A percentile compares a stretch with the other conserved stretches of the same genome.
Evolutionary conservation across 2,329 filamentous ascomycete species (phyloP).

Genomic region (Fusarium penzigii): DNA sequence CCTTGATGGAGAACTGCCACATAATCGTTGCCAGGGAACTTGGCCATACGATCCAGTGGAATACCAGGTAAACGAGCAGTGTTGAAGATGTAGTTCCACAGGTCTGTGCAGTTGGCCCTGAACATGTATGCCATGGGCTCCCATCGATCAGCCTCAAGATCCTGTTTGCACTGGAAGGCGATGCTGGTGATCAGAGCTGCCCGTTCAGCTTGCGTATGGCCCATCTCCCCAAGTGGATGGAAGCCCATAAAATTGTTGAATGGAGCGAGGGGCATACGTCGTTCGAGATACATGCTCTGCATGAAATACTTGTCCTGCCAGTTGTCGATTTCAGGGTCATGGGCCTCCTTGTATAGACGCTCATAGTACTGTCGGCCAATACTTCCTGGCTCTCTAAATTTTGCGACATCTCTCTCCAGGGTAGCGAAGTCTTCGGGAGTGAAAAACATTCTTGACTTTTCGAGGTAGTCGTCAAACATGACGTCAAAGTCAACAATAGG

Average conservation of each 20-base stretch:
- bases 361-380: constrained; percentile 11
- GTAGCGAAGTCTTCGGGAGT: constrained; percentile 7
- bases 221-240: constrained; percentile 11
- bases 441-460: constrained; percentile 12
- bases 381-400: constrained; percentile 8
- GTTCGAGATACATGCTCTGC: constrained; percentile 12
- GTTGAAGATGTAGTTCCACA: constrained; percentile 14
- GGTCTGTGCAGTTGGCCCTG: constrained; percentile 11
- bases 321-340: constrained; percentile 12
- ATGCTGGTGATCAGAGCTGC: constrained; percentile 15
- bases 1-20: constrained; percentile 13
- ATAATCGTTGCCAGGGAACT: constrained; percentile 11
- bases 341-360: constrained; percentile 5
- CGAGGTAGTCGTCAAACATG: constrained; percentile 12
- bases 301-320: constrained; percentile 14
- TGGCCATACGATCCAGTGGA: constrained; percentile 10
- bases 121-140: constrained; percentile 11
- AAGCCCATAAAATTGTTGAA: constrained; percentile 16
- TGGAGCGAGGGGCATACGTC: constrained; percentile 13
- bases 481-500: constrained; percentile 11
- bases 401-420: constrained; percentile 7
- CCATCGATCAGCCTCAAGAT: constrained; percentile 13
- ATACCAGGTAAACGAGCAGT: constrained; percentile 8
- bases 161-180: constrained; percentile 14
- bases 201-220: constrained; percentile 13